Conservation (phyloP, 2,329 filamentous ascomycete species). For the Talaromyces atroroseus region DNA sequence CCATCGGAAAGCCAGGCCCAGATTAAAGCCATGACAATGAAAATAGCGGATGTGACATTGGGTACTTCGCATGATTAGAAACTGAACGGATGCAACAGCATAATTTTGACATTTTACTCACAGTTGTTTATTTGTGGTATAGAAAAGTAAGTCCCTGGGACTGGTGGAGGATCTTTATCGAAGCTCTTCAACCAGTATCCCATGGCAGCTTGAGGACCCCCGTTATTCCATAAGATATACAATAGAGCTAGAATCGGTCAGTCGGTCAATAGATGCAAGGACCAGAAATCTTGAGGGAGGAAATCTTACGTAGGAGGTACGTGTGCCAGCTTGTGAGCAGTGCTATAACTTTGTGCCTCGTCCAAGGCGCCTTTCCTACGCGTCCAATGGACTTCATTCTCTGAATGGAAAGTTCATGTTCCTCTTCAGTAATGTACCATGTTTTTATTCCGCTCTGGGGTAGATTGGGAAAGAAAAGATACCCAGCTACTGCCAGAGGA, state of each 20-base stretch:
- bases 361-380: slow-evolving; percentile 34
- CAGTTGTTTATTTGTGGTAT: slow-evolving; percentile 33
- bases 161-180: slow-evolving; percentile 29
- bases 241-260: slow-evolving; percentile 21
- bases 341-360: slow-evolving; percentile 26
- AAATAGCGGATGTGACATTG: slow-evolving; percentile 28
- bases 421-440: slow-evolving; percentile 3
- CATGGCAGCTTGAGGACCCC: slow-evolving; percentile 30
- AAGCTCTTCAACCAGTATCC: slow-evolving; percentile 42
- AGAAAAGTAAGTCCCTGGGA: slow-evolving; percentile 30
- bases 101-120: slow-evolving; percentile 20
- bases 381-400: slow-evolving; percentile 34
- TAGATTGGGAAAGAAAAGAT: slow-evolving; percentile 8
- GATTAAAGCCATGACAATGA: slow-evolving; percentile 30
- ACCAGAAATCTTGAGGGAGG: neutral
- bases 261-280: neutral
- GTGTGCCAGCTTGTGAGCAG: slow-evolving; percentile 38
- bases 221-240: slow-evolving; percentile 40
- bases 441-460: slow-evolving; percentile 9
- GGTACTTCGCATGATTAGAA: slow-evolving; percentile 17
- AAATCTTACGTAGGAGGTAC: slow-evolving; percentile 30
- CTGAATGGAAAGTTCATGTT: slow-evolving; percentile 16
- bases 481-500: slow-evolving; percentile 6
- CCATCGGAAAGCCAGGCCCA: slow-evolving; percentile 39
- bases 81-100: neutral